phyloP scores from a whole-genome alignment of 805 yeast species.

The Myxozyma neglecta region DNA sequence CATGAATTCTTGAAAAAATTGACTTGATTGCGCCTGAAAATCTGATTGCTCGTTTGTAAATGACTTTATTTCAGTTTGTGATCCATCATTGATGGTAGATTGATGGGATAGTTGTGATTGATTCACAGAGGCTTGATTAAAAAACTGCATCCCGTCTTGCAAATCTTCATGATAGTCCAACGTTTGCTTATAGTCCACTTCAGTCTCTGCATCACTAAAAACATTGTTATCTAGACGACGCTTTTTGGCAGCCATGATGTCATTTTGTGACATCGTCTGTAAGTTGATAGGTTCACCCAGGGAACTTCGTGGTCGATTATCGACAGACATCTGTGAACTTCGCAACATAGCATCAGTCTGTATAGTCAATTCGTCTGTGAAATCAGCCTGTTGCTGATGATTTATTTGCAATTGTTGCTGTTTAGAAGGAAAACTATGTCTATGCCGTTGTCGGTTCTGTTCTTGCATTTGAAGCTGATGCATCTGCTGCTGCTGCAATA shows the following conservation, averaged over 20 bases:
- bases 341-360: not conserved
- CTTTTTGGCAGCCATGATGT: not conserved
- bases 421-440: not conserved
- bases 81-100: not conserved
- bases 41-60: not conserved
- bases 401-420: not conserved
- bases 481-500: slow-evolving; percentile 1
- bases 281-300: not conserved
- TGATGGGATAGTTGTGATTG: not conserved
- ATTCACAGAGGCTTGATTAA: not conserved
- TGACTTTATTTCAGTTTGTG: not conserved
- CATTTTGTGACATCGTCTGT: not conserved
- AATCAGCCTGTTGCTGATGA: not conserved
- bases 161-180: not conserved
- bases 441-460: not conserved
- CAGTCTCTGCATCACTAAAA: not conserved
- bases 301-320: not conserved
- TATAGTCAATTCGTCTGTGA: not conserved
- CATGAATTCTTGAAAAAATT: slow-evolving; percentile 10
- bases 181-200: not conserved
- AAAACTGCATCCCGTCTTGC: not conserved
- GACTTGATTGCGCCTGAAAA: not conserved
- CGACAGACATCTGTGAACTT: not conserved
- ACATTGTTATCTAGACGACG: not conserved
- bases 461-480: not conserved